Base-by-base conservation (phyloP, 1,139 yeast species). In the Meyerozyma smithsonii region DNA sequence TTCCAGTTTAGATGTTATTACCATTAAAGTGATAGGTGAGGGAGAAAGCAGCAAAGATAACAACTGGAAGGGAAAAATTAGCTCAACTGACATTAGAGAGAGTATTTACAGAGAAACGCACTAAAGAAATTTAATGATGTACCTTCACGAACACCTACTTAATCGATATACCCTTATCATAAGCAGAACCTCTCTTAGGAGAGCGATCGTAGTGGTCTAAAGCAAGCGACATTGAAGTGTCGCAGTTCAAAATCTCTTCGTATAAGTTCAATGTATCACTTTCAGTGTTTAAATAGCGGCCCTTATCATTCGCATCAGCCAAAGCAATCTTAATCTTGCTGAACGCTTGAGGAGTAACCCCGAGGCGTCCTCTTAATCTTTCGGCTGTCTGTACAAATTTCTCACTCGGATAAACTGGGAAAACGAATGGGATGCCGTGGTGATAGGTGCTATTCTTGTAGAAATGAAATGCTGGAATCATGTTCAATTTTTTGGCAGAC, bases 351-450 rank as follows among this genome's bases (percentile, higher is more conserved):
- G 77, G 81, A 16, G 90, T 90, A 43, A 87, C 64, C 0, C 96
- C 96, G 48, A 88, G 53, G 43, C 67, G 67, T 49, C 70, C 72
- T 54, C 84, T 84, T 45, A 92, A 66, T 46, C 98, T 75, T 20
- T 66, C 72, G 52, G 74, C 81, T 2, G 95, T 82, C n/a, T 77
- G 80, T 3, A 59, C 55, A 40, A 86, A 76, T 36, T 63, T 62
- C 58, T 94, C 98, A 16, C 71, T 72, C 3, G 84, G 82, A 39
- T 73, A 67, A 7, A 87, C 61, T 11, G 81, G 77, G 55, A 92
- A 84, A 18, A 84, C 65, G 58, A 92, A 92, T 5, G 98, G 96
- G 26, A 84, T 70, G n/a, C 97, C 94, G 58, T 94, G 98, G 16
- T 79, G 70, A 47, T 80, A 77, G 35, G 70, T 72, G 16, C 83